Conservation (phyloP, 2,329 filamentous ascomycete genomes). For the Fusarium brachygibbosum region DNA sequence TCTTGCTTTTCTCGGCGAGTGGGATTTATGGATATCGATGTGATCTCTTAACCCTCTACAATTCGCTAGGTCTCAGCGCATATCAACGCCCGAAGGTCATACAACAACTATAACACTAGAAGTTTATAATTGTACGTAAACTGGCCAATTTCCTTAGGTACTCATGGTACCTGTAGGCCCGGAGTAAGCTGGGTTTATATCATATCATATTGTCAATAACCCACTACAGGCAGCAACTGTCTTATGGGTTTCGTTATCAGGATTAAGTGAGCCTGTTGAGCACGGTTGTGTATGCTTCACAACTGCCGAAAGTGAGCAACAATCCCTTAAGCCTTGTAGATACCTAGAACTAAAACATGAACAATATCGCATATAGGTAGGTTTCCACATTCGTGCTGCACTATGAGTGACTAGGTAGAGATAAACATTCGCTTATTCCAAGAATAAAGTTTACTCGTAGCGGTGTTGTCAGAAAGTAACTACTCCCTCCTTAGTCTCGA, state of each 20-base stretch:
- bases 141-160: slow-evolving; percentile 10
- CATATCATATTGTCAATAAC: slow-evolving; percentile 14
- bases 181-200: slow-evolving; percentile 9
- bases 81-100: slow-evolving; percentile 2
- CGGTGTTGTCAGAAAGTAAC: neutral
- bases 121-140: slow-evolving; percentile 25
- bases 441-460: neutral
- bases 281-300: neutral
- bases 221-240: neutral
- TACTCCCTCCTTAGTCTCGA: no score
- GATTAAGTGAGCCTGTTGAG: slow-evolving; percentile 1
- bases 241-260: neutral
- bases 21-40: neutral
- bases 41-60: neutral
- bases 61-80: slow-evolving; percentile 10
- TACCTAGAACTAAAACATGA: neutral
- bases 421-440: neutral
- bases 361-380: neutral
- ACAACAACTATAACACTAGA: slow-evolving; percentile 8
- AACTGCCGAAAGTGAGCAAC: slow-evolving; percentile 3
- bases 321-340: neutral
- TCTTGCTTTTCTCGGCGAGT: neutral
- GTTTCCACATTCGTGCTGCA: neutral
- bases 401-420: neutral
- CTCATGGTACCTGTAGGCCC: neutral